These are phyloP conservation scores for Leccinum boreale DNA, from an alignment of 768 basidiomycete species.

Conservation along the genomic window DNA sequence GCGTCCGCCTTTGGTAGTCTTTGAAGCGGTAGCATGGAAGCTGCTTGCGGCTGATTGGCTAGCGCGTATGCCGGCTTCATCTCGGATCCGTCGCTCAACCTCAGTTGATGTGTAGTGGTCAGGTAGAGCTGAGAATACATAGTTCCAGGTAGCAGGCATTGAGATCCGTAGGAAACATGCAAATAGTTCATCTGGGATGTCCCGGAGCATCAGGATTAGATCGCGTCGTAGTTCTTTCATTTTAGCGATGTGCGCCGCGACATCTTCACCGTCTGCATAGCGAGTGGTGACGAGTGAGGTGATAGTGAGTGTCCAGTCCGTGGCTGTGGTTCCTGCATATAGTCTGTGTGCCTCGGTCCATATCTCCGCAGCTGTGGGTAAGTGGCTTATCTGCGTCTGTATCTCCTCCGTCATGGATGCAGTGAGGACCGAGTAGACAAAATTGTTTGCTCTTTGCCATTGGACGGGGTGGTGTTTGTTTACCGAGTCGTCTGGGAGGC, in stretches of 20 bases:
- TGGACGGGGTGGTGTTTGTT: not conserved
- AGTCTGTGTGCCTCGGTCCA: not conserved
- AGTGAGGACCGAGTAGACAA: not conserved
- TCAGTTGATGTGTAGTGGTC: slow-evolving; percentile 10
- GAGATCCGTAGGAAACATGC: slow-evolving; percentile 16
- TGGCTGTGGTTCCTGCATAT: not conserved
- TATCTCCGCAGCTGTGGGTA: not conserved
- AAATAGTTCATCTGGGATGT: slow-evolving; percentile 13
- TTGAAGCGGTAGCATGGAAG: not conserved
- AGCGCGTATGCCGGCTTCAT: not conserved
- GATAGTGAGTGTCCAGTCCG: slow-evolving; percentile 11
- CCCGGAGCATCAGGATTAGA: slow-evolving; percentile 5
- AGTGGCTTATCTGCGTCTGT: not conserved
- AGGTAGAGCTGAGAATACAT: not conserved
- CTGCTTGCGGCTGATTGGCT: not conserved
- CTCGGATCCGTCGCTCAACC: slow-evolving; percentile 1
- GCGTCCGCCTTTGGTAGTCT: not conserved
- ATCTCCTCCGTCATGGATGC: not conserved
- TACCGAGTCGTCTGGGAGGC: not conserved
- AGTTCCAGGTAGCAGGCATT: slow-evolving; percentile 15
- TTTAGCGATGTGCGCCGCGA: slow-evolving; percentile 8
- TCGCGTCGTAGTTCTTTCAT: slow-evolving; percentile 12
- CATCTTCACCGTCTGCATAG: slow-evolving; percentile 7
- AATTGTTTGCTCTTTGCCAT: not conserved
- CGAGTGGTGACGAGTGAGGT: slow-evolving; percentile 3